phyloP scores from a whole-genome alignment of 805 yeast species.

The Saccharomyces mikatae region DNA sequence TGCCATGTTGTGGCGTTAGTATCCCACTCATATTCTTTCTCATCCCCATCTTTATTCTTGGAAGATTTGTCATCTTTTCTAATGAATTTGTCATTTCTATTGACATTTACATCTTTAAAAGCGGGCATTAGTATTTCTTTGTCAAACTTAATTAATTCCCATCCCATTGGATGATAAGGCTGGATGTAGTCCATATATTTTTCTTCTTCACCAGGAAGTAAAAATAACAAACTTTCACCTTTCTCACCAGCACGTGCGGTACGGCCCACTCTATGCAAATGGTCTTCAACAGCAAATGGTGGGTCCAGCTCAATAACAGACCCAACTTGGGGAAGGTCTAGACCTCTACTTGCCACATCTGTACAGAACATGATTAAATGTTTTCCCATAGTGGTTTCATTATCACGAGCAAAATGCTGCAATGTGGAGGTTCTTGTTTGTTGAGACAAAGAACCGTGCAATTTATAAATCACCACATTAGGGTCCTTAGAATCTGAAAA shows the following conservation, averaged over 20 bases:
- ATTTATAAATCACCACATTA: constrained; percentile 48
- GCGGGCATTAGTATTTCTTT: constrained; percentile 34
- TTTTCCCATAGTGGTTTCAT: constrained; percentile 35
- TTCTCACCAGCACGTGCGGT: constrained; percentile 93
- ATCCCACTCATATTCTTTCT: constrained; percentile 60
- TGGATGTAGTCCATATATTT: constrained; percentile 60
- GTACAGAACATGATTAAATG: constrained; percentile 81
- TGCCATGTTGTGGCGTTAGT: constrained; percentile 96
- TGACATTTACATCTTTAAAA: constrained; percentile 24
- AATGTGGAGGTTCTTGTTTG: constrained; percentile 73
- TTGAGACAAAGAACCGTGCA: constrained; percentile 90
- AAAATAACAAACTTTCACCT: constrained; percentile 71
- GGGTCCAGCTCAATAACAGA: constrained; percentile 91
- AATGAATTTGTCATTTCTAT: constrained; percentile 26
- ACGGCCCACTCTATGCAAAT: constrained; percentile 92
- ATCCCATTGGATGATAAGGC: constrained; percentile 48
- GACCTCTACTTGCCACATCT: constrained; percentile 95
- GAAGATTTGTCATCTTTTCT: constrained; percentile 22
- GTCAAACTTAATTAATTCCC: constrained; percentile 44
- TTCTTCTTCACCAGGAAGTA: constrained; percentile 87
- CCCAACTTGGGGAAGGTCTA: constrained; percentile 81
- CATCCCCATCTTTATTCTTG: constrained; percentile 28
- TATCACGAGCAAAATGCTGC: constrained; percentile 44
- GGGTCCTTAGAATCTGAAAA: constrained; percentile 30
- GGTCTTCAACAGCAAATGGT: constrained; percentile 89